Evolutionary conservation across 192 early-diverging fungal genomes (phyloP).

Genomic region (Podila verticillata): DNA sequence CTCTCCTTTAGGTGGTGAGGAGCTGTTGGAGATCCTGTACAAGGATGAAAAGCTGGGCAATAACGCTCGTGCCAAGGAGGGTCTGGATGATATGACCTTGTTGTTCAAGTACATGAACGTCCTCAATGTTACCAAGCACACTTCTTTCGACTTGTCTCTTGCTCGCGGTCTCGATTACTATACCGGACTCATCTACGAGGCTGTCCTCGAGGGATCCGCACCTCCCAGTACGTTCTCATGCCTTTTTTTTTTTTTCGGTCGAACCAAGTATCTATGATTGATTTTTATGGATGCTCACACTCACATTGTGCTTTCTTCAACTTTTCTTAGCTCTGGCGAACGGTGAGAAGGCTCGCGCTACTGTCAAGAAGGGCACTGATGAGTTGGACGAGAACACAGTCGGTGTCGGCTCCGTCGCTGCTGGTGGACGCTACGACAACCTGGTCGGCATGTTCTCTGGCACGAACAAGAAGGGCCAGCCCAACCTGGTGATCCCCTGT

Average conservation of each 20-base stretch:
- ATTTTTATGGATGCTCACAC: not conserved
- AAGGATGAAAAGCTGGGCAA: constrained; percentile 69
- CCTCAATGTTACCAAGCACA: constrained; percentile 74
- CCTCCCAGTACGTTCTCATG: constrained; percentile 55
- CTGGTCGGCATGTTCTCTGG: constrained; percentile 96
- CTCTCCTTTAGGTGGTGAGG: constrained; percentile 66
- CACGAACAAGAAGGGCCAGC: constrained; percentile 64
- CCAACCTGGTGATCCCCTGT: constrained; percentile 86
- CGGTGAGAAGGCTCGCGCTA: constrained; percentile 51
- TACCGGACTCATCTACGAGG: constrained; percentile 99
- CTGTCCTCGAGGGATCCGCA: constrained; percentile 73
- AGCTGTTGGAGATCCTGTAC: constrained; percentile 79
- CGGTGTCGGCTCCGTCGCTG: constrained; percentile 95
- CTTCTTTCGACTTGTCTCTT: constrained; percentile 93
- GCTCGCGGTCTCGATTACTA: constrained; percentile 99
- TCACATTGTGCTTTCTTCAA: not conserved
- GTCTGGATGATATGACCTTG: constrained; percentile 86
- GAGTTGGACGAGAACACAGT: constrained; percentile 78
- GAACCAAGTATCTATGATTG: too few species aligned
- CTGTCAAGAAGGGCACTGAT: constrained; percentile 60
- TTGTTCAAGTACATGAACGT: constrained; percentile 89
- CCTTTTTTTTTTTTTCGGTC: not conserved
- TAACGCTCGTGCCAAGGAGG: constrained; percentile 77
- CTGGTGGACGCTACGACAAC: constrained; percentile 97
- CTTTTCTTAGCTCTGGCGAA: constrained; percentile 49